Conservation (phyloP, 805 yeast genomes). For the Candida patagonica region DNA sequence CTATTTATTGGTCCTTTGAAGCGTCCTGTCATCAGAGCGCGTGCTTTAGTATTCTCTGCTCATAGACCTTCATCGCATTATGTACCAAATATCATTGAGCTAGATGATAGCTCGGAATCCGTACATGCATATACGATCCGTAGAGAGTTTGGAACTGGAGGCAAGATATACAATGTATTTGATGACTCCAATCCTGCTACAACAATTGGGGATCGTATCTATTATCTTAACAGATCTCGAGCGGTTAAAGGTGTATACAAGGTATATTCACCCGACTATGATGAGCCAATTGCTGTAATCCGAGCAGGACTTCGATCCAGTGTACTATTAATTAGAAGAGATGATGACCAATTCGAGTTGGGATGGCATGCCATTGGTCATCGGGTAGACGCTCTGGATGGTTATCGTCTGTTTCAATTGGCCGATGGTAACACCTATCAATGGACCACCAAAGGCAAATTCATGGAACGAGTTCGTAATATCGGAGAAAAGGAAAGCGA, state of each 20-base stretch:
- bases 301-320: slow-evolving; percentile 56
- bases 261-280: slow-evolving; percentile 44
- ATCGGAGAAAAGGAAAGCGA: slow-evolving; percentile 58
- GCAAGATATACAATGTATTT: slow-evolving; percentile 47
- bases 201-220: slow-evolving; percentile 31
- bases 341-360: slow-evolving; percentile 41
- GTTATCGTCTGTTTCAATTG: slow-evolving; percentile 50
- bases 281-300: slow-evolving; percentile 48
- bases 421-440: slow-evolving; percentile 54
- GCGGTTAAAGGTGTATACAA: slow-evolving; percentile 60
- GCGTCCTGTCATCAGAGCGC: slow-evolving; percentile 51
- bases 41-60: slow-evolving; percentile 44
- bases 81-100: slow-evolving; percentile 43
- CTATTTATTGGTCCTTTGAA: slow-evolving; percentile 47
- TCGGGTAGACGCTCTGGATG: slow-evolving; percentile 51
- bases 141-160: slow-evolving; percentile 52
- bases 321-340: slow-evolving; percentile 43
- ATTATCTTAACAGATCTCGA: slow-evolving; percentile 51
- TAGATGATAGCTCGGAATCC: slow-evolving; percentile 24
- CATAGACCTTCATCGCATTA: slow-evolving; percentile 50
- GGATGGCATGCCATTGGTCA: slow-evolving; percentile 59
- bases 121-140: slow-evolving; percentile 37
- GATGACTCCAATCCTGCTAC: slow-evolving; percentile 32
- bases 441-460: slow-evolving; percentile 54
- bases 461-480: slow-evolving; percentile 47